Percentiles rank a stretch among this genome's conserved stretches.
phyloP scores from a whole-genome alignment of 192 early-diverging fungal genomes.

The Backusella westeae region DNA sequence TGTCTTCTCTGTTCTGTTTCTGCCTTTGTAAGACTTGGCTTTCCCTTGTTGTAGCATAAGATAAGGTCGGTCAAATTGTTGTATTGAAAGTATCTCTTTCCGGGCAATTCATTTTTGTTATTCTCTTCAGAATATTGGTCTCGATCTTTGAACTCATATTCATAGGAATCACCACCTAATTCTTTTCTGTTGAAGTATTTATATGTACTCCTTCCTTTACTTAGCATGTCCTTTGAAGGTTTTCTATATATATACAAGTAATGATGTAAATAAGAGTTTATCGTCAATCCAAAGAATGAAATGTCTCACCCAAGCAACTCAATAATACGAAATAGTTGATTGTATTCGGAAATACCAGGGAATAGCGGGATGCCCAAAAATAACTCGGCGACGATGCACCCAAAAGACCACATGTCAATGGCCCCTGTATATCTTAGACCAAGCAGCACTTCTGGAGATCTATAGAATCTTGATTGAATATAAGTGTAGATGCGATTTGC shows the following conservation, averaged over 20 bases:
- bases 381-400: slow-evolving; percentile 98
- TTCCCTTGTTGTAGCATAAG: background rate
- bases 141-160: slow-evolving; percentile 13
- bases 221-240: slow-evolving; percentile 87
- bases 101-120: slow-evolving; percentile 13
- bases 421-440: slow-evolving; percentile 87
- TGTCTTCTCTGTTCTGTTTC: background rate
- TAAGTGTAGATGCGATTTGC: slow-evolving; percentile 93
- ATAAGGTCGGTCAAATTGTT: slow-evolving; percentile 10
- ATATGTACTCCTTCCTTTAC: slow-evolving; percentile 84
- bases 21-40: background rate
- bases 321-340: slow-evolving; percentile 90
- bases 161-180: slow-evolving; percentile 32
- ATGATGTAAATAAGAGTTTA: background rate
- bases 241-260: slow-evolving; percentile 33
- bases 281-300: background rate
- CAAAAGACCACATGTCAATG: slow-evolving; percentile 99
- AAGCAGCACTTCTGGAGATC: slow-evolving; percentile 93
- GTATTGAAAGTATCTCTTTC: background rate
- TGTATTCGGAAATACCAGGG: slow-evolving; percentile 94
- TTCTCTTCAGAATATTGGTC: slow-evolving; percentile 15
- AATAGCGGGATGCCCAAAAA: slow-evolving; percentile 94
- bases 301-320: slow-evolving; percentile 77
- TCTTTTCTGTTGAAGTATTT: slow-evolving; percentile 78
- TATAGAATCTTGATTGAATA: slow-evolving; percentile 98